Conservation (phyloP, 177 flowering plant genomes). For the Vitis hybrid region DNA sequence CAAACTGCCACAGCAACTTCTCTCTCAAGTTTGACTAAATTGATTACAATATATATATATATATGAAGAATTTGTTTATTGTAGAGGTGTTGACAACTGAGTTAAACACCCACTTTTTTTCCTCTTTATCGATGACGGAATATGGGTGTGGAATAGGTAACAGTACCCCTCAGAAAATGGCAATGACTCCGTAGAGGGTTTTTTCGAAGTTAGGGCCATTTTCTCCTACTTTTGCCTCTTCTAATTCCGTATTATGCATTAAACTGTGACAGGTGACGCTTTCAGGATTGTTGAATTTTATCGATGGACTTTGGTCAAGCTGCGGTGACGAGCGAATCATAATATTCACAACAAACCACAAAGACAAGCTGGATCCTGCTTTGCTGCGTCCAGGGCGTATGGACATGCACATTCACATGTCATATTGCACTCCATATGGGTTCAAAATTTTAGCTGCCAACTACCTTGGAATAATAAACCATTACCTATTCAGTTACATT, state of each 20-base stretch:
- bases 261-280: conserved; percentile 34
- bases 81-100: no score
- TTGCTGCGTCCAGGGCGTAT: conserved; percentile 60
- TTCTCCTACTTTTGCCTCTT: background rate
- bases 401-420: conserved; percentile 65
- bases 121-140: no score
- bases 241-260: background rate
- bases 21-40: no score
- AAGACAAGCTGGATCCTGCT: conserved; percentile 55
- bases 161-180: no score
- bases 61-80: no score
- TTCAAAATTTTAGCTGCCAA: conserved; percentile 41
- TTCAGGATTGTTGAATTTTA: conserved; percentile 56
- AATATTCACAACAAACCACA: conserved; percentile 58
- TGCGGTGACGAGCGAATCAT: conserved; percentile 70
- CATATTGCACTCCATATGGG: conserved; percentile 43
- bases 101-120: no score
- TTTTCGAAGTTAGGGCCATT: no score
- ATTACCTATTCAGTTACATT: conserved; percentile 28
- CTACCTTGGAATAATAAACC: conserved; percentile 32
- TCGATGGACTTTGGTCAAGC: conserved; percentile 67
- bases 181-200: no score
- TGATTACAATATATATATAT: no score
- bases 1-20: no score
- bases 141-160: no score